Evolutionary conservation across 2,329 filamentous ascomycete species (phyloP).

Genomic region (Ploettnerulaceae sp.): DNA sequence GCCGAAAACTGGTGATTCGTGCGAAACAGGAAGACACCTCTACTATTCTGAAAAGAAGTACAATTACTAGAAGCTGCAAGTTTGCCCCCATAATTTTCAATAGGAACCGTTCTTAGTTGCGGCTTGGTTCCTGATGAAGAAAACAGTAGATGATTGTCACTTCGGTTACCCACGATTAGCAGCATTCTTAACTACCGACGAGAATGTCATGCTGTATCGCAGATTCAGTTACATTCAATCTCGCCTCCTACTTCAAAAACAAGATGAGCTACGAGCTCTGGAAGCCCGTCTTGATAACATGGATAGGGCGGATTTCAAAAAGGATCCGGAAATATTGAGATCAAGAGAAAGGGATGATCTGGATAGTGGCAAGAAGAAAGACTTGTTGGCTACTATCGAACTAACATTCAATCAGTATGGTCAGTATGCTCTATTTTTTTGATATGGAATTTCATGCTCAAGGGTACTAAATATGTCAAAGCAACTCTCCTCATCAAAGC

Average conservation of each 20-base stretch:
- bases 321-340: not conserved
- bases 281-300: slow-evolving; percentile 12
- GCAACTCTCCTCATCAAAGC: not conserved
- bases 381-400: not conserved
- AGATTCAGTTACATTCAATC: slow-evolving; percentile 38
- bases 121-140: not conserved
- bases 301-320: slow-evolving; percentile 12
- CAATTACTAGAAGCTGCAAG: too few species aligned
- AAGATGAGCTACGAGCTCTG: slow-evolving; percentile 19
- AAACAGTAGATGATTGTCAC: slow-evolving; percentile 18
- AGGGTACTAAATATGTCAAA: too few species aligned
- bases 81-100: too few species aligned
- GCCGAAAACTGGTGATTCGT: too few species aligned
- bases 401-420: slow-evolving; percentile 1
- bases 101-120: not conserved
- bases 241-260: slow-evolving; percentile 32
- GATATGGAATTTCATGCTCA: too few species aligned
- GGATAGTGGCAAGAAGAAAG: not conserved
- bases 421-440: not conserved
- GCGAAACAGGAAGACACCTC: too few species aligned
- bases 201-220: slow-evolving; percentile 39
- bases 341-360: not conserved
- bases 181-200: slow-evolving; percentile 37
- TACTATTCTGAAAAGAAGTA: too few species aligned
- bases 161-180: slow-evolving; percentile 37